These are phyloP conservation scores for Acanthamoeba triangularis DNA, from an alignment of 208 protist genomes.

Conservation along the genomic window DNA sequence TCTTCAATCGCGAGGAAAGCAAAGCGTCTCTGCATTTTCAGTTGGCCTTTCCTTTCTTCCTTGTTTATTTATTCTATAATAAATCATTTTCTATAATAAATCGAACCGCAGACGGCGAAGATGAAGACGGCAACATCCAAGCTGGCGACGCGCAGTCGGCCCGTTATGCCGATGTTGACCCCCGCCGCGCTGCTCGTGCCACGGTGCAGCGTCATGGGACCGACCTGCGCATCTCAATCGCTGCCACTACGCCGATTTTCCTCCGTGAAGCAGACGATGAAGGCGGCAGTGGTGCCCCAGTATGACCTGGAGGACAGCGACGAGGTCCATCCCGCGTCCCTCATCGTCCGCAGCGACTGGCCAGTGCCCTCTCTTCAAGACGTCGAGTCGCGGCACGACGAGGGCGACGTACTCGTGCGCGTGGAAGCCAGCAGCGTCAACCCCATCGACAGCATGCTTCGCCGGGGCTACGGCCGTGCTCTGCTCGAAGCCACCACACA, in stretches of 20 bases:
- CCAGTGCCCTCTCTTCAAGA: slow-evolving; percentile 8
- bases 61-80: too few relatives aligned
- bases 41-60: too few relatives aligned
- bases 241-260: background rate
- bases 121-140: background rate
- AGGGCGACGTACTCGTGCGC: slow-evolving; percentile 57
- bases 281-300: slow-evolving; percentile 37
- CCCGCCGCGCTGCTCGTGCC: background rate
- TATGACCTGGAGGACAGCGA: slow-evolving; percentile 6
- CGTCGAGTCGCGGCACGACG: slow-evolving; percentile 38
- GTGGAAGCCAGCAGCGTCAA: slow-evolving; percentile 62
- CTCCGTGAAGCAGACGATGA: background rate
- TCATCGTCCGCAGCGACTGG: slow-evolving; percentile 38
- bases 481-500: slow-evolving; percentile 28
- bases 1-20: too few relatives aligned
- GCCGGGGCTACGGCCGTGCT: slow-evolving; percentile 54
- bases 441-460: slow-evolving; percentile 67
- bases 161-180: background rate
- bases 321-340: slow-evolving; percentile 3
- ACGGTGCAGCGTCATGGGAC: background rate
- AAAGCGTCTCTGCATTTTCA: too few relatives aligned
- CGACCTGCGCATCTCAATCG: background rate
- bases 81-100: too few relatives aligned
- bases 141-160: background rate
- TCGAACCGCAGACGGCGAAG: too few relatives aligned